phyloP scores from a whole-genome alignment of 2,329 filamentous ascomycete genomes.

The Colletotrichum higginsianum region DNA sequence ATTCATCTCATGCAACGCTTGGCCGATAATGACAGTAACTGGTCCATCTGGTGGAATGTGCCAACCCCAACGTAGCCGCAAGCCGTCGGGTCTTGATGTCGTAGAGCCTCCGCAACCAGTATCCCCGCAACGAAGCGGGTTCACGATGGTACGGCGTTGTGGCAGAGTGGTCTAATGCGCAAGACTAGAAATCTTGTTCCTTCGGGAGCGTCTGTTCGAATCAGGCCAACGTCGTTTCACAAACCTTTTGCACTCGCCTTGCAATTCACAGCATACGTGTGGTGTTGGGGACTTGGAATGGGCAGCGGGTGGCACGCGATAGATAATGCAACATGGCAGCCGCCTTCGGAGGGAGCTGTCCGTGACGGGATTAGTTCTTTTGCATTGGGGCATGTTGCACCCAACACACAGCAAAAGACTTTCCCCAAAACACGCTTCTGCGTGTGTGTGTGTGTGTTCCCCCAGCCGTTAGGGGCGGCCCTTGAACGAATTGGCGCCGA shows the following conservation, averaged over 20 bases:
- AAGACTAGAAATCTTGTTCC: constrained; percentile 43
- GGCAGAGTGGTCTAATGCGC: constrained; percentile 43
- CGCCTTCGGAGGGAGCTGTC: constrained; percentile 16
- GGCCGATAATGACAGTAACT: too few relatives aligned
- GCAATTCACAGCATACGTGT: background rate
- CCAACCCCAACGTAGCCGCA: too few relatives aligned
- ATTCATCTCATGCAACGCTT: background rate
- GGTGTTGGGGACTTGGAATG: background rate
- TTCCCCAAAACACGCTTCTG: background rate
- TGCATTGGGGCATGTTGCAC: constrained; percentile 5
- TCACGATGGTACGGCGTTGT: constrained; percentile 29
- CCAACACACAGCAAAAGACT: background rate
- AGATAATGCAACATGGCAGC: background rate
- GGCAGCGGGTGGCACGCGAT: too few relatives aligned
- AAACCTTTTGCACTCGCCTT: background rate
- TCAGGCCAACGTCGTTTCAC: constrained; percentile 35
- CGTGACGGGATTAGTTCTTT: constrained; percentile 7
- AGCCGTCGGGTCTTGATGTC: background rate
- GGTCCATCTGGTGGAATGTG: background rate
- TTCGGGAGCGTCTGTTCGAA: constrained; percentile 41
- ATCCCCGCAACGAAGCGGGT: constrained; percentile 22
- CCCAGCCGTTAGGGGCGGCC: too few relatives aligned
- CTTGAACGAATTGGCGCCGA: too few relatives aligned
- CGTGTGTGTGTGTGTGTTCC: too few relatives aligned
- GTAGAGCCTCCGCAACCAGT: accelerated